These are phyloP conservation scores for Lactarius akahatsu DNA, from an alignment of 768 basidiomycete species.

Conservation along the genomic window DNA sequence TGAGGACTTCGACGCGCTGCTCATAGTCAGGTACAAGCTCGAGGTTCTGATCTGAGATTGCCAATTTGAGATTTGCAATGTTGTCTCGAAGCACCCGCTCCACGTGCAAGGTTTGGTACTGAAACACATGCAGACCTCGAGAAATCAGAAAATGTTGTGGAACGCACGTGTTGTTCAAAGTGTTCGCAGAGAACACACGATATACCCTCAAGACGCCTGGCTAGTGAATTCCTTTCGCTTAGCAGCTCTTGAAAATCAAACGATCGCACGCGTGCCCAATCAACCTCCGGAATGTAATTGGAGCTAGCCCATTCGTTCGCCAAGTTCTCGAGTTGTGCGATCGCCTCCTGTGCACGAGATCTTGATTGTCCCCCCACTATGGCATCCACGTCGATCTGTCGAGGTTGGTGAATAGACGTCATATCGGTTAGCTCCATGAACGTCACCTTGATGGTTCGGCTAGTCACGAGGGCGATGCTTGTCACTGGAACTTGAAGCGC, in stretches of 20 bases:
- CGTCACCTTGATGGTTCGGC: conserved; percentile 64
- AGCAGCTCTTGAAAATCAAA: conserved; percentile 90
- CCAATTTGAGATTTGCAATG: conserved; percentile 75
- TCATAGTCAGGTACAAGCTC: conserved; percentile 98
- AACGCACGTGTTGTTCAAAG: conserved; percentile 75
- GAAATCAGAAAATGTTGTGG: not conserved
- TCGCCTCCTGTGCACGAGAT: conserved; percentile 56
- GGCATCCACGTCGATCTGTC: conserved; percentile 65
- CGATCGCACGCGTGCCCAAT: conserved; percentile 80
- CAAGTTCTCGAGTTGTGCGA: conserved; percentile 48
- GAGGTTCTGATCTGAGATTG: conserved; percentile 94
- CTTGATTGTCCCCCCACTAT: conserved; percentile 71
- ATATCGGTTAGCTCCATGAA: conserved; percentile 7
- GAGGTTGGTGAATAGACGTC: conserved; percentile 8
- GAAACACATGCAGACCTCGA: conserved; percentile 24
- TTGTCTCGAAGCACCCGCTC: conserved; percentile 71
- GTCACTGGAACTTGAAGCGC: conserved; percentile 60
- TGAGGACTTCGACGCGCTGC: conserved; percentile 85
- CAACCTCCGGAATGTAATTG: conserved; percentile 64
- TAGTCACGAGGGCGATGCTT: conserved; percentile 76
- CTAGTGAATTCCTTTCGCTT: conserved; percentile 53
- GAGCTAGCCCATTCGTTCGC: conserved; percentile 56
- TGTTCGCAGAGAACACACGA: conserved; percentile 60
- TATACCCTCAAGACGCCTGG: conserved; percentile 43
- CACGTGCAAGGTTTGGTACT: conserved; percentile 79